A percentile compares a stretch with the other conserved stretches of the same genome.
Conservation (phyloP, 495 filamentous ascomycete genomes). For the Entonaema liquescens region DNA sequence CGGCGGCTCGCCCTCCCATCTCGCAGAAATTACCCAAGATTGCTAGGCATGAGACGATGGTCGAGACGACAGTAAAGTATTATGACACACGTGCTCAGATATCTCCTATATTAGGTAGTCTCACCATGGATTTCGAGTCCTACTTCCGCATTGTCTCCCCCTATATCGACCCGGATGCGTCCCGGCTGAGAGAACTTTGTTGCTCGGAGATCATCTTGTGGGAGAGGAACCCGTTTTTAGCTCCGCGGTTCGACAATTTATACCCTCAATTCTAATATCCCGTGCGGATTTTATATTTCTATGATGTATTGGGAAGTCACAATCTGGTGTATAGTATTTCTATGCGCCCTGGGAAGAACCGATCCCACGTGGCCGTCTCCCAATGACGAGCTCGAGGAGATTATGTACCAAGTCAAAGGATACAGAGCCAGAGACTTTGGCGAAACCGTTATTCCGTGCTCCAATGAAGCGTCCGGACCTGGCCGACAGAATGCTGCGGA, state of each 20-base stretch:
- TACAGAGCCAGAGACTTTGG: conserved; percentile 63
- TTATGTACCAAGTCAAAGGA: conserved; percentile 65
- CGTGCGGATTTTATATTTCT: not conserved
- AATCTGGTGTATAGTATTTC: conserved; percentile 29
- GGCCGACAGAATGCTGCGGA: conserved; percentile 66
- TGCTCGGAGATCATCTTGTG: not conserved
- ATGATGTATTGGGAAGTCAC: conserved; percentile 29
- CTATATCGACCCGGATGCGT: not conserved
- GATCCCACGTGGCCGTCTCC: conserved; percentile 68
- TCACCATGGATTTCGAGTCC: not conserved
- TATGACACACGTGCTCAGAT: conserved; percentile 10
- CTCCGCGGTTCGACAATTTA: not conserved
- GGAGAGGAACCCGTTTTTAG: not conserved
- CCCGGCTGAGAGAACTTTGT: not conserved
- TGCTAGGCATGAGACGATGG: conserved; percentile 13
- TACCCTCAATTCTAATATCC: conserved; percentile 24
- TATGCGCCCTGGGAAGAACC: conserved; percentile 37
- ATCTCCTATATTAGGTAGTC: conserved; percentile 6
- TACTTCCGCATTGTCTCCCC: not conserved
- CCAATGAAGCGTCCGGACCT: conserved; percentile 61
- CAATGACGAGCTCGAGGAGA: conserved; percentile 69
- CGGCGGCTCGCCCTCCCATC: conserved; percentile 34
- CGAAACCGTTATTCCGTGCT: conserved; percentile 65
- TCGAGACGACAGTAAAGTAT: conserved; percentile 6
- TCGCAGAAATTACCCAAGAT: conserved; percentile 27